phyloP scores from a whole-genome alignment of 306 rosid species.

The Lotus japonicus region DNA sequence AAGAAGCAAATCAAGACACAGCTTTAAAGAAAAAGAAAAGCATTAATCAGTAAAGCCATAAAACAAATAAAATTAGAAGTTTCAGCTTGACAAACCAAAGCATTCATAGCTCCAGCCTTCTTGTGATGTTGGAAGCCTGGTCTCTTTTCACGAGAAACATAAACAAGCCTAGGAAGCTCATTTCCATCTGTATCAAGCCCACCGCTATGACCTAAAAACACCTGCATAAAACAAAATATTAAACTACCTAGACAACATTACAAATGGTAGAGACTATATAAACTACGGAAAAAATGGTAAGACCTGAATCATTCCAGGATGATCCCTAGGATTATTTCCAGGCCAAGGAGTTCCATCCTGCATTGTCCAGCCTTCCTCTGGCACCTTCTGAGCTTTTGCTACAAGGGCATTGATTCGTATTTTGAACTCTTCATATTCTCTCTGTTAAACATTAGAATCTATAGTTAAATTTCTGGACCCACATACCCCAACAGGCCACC shows the following conservation, averaged over 20 bases:
- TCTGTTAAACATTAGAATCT: conserved; percentile 44
- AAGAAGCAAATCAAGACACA: neutral
- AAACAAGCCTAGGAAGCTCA: conserved; percentile 98
- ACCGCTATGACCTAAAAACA: conserved; percentile 96
- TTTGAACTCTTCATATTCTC: conserved; percentile 98
- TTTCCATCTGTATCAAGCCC: conserved; percentile 98
- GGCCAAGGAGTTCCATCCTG: conserved; percentile 99
- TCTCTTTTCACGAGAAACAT: conserved; percentile 99
- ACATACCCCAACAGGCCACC: neutral
- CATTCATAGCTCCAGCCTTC: conserved; percentile 99
- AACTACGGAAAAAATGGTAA: neutral
- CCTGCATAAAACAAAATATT: conserved; percentile 47
- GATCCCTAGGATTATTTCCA: conserved; percentile 98
- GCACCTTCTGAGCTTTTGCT: conserved; percentile 95
- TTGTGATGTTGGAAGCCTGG: conserved; percentile 99
- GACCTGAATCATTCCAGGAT: conserved; percentile 99
- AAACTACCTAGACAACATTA: conserved; percentile 4
- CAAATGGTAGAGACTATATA: neutral
- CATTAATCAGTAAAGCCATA: neutral
- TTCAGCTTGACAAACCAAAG: conserved; percentile 63
- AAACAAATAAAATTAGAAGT: conserved; percentile 1
- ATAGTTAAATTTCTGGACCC: neutral
- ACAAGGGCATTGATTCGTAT: conserved; percentile 83
- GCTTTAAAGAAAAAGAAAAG: neutral
- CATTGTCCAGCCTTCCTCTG: conserved; percentile 99